Base-by-base conservation (phyloP, 257 asterid species). In the Ligustrum vulgare region DNA sequence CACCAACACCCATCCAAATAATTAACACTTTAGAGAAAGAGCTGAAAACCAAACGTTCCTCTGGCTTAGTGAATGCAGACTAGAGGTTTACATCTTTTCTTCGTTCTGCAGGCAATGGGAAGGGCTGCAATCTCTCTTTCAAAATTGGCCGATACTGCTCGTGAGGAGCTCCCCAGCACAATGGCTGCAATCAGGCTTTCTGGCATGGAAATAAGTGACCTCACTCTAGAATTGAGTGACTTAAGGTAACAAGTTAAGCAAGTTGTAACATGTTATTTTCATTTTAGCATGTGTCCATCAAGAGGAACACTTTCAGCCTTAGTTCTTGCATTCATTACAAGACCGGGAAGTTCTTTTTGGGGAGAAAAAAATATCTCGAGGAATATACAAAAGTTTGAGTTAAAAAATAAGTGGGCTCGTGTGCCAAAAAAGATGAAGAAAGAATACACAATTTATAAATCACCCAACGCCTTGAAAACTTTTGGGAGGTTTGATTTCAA, bases 141-240 rank as follows among this genome's bases (percentile, higher is more conserved):
- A 36, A 92, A 88, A 76, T 79, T 94, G 79, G 96, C 93, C 45
- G 97, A 90, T 80, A 88, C 96, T 81, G 95, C 95, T 68, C 91
- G 92, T 36, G 89, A 89, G 80, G 97, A 94, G 88, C 86, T 90
- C 71, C 98, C 97, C 54, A 86, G 97, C 75, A 94, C 98, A 69
- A 92, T 90, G 97, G 90, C 96, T 80, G 97, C 97, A 41, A 70
- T 92, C 77, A 89, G 96, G 84, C 84, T 92, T 72, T 84, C 97
- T 68, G 90, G 96, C 75, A 90, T 94, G 94, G 97, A 92, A 82
- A 85, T 94, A 80, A 92, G 97, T 86, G 97, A 94, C 80, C 94
- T 94, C 74, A 88, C 94, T 70, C 89, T 92, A 73, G 97, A 92
- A 85, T 73, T 94, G 69, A 92, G 88, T 83, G 97, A 92, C 73